Evolutionary conservation across 2,329 filamentous ascomycete genomes (phyloP).

Genomic region (Hypoxylon sp.): DNA sequence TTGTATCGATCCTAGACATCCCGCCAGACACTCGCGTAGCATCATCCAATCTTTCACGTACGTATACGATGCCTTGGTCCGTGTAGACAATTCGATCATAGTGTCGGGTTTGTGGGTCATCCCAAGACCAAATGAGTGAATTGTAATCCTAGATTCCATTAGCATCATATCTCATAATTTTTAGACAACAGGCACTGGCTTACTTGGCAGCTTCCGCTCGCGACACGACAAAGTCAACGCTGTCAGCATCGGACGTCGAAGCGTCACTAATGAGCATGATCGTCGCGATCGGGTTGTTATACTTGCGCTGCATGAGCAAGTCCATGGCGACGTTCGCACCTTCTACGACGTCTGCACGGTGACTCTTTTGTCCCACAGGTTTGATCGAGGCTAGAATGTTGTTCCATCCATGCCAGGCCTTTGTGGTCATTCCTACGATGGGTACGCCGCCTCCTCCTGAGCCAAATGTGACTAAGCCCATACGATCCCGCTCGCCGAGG

Average conservation of each 20-base stretch:
- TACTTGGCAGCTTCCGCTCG: slow-evolving; percentile 96
- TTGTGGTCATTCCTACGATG: slow-evolving; percentile 97
- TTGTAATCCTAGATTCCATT: slow-evolving; percentile 76
- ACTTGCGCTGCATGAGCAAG: slow-evolving; percentile 95
- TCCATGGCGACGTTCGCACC: slow-evolving; percentile 99
- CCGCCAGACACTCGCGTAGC: slow-evolving; percentile 94
- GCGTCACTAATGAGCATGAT: slow-evolving; percentile 98
- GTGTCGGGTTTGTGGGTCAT: slow-evolving; percentile 98
- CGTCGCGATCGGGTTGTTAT: slow-evolving; percentile 93
- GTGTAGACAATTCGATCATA: slow-evolving; percentile 95
- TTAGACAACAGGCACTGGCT: slow-evolving; percentile 54
- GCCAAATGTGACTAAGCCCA: slow-evolving; percentile 97
- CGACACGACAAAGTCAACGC: slow-evolving; percentile 97
- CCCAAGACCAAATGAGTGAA: slow-evolving; percentile 95
- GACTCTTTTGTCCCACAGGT: slow-evolving; percentile 95
- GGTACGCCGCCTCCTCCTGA: slow-evolving; percentile 94
- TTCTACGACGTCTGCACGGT: slow-evolving; percentile 95
- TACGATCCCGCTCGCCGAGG: slow-evolving; percentile 91
- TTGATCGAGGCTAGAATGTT: slow-evolving; percentile 89
- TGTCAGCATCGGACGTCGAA: slow-evolving; percentile 92
- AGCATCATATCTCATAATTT: slow-evolving; percentile 35
- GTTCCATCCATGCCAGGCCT: slow-evolving; percentile 91
- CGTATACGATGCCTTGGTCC: slow-evolving; percentile 96
- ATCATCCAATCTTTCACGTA: slow-evolving; percentile 99
- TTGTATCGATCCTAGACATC: slow-evolving; percentile 91